Conservation (phyloP, 768 basidiomycete genomes). For the Gymnopilus junonius region DNA sequence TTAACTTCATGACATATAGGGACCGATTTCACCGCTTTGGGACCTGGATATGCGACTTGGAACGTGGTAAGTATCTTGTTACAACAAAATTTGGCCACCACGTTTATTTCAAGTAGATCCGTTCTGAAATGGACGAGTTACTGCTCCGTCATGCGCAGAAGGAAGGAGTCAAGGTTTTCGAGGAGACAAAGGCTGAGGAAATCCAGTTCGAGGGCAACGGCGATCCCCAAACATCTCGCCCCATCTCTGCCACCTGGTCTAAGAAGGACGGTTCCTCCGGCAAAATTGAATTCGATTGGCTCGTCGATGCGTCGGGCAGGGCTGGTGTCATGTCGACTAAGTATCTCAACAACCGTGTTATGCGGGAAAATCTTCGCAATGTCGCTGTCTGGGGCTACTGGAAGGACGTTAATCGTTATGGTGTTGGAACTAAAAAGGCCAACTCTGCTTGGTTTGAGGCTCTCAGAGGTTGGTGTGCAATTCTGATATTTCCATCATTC, state of each 20-base stretch:
- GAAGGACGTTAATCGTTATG: conserved; percentile 50
- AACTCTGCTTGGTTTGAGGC: conserved; percentile 60
- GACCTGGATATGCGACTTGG: conserved; percentile 56
- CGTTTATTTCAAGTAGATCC: conserved; percentile 38
- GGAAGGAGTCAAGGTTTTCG: conserved; percentile 53
- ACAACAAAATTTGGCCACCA: background rate
- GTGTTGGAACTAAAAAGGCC: conserved; percentile 41
- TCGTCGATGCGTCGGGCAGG: conserved; percentile 68
- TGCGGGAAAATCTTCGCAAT: conserved; percentile 57
- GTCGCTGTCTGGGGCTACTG: conserved; percentile 75
- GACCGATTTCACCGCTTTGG: conserved; percentile 59
- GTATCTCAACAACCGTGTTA: conserved; percentile 59
- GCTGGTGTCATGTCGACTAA: conserved; percentile 61
- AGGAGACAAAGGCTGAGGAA: conserved; percentile 47
- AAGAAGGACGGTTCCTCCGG: conserved; percentile 37
- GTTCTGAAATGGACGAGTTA: conserved; percentile 62
- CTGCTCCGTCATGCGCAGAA: conserved; percentile 57
- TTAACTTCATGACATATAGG: conserved; percentile 36
- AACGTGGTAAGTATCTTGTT: conserved; percentile 53
- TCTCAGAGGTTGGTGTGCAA: conserved; percentile 49
- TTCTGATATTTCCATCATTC: too few species aligned
- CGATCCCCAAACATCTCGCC: conserved; percentile 32
- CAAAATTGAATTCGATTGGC: conserved; percentile 57
- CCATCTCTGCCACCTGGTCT: conserved; percentile 43
- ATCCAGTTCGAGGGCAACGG: conserved; percentile 47